Conservation (phyloP, 805 yeast species). For the Ogataea polymorpha region DNA sequence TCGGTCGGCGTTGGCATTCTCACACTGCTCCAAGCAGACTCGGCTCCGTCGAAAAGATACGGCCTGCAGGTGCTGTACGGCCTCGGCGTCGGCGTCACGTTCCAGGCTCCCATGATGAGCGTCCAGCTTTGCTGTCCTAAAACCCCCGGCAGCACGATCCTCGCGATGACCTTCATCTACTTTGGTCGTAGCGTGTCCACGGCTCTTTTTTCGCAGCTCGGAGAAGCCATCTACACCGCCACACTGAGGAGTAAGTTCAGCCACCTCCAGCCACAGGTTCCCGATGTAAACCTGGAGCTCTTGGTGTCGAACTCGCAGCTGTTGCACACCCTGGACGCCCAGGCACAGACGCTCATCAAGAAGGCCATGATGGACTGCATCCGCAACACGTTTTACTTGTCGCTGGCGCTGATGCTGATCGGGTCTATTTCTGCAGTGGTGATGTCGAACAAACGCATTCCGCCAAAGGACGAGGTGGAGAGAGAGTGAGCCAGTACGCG, state of each 20-base stretch:
- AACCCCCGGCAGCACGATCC: slow-evolving; percentile 45
- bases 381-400: slow-evolving; percentile 39
- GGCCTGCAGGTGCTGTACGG: slow-evolving; percentile 48
- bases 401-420: slow-evolving; percentile 35
- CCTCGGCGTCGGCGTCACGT: slow-evolving; percentile 40
- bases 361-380: slow-evolving; percentile 36
- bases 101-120: slow-evolving; percentile 43
- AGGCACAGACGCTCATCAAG: slow-evolving; percentile 16
- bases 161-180: slow-evolving; percentile 44
- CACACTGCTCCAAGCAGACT: slow-evolving; percentile 38
- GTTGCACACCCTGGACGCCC: slow-evolving; percentile 6
- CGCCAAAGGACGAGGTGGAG: slow-evolving; percentile 33
- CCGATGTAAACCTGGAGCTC: not conserved
- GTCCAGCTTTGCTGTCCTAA: slow-evolving; percentile 52
- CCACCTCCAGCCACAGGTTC: slow-evolving; percentile 1
- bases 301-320: slow-evolving; percentile 4
- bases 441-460: slow-evolving; percentile 39
- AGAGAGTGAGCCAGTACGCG: not conserved
- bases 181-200: slow-evolving; percentile 46
- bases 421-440: slow-evolving; percentile 35
- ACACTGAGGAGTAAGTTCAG: slow-evolving; percentile 25
- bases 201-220: slow-evolving; percentile 41
- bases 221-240: slow-evolving; percentile 39
- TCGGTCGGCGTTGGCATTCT: slow-evolving; percentile 45
- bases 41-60: slow-evolving; percentile 36